Conservation (phyloP, 2,329 filamentous ascomycete genomes). For the Aphanoascus verrucosus region DNA sequence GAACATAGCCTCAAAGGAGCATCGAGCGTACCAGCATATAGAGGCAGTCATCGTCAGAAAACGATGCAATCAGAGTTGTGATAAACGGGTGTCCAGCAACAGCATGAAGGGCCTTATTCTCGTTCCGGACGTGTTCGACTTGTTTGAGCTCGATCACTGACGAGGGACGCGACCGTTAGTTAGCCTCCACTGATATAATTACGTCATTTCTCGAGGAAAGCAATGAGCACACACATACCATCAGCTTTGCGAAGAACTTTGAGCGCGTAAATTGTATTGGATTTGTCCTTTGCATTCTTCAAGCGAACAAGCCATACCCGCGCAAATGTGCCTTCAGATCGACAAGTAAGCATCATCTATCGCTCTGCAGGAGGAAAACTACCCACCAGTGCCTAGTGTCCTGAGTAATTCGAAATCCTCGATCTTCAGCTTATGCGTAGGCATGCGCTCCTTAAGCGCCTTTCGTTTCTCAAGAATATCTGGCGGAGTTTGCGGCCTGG, state of each 20-base stretch:
- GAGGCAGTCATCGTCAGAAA: constrained; percentile 51
- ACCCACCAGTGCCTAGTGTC: constrained; percentile 40
- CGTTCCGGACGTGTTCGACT: constrained; percentile 58
- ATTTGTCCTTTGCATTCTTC: constrained; percentile 27
- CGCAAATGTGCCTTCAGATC: constrained; percentile 39
- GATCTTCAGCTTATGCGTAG: constrained; percentile 30
- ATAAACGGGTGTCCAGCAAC: constrained; percentile 57
- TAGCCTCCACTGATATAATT: neutral
- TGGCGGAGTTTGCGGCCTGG: constrained; percentile 27
- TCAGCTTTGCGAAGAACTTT: constrained; percentile 43
- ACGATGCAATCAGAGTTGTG: constrained; percentile 53
- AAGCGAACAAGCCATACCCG: constrained; percentile 41
- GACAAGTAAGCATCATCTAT: neutral
- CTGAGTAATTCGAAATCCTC: constrained; percentile 39
- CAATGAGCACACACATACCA: constrained; percentile 24
- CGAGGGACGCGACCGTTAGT: neutral
- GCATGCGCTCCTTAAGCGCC: constrained; percentile 30
- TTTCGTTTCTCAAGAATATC: constrained; percentile 31
- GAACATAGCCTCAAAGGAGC: neutral
- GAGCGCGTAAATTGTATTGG: constrained; percentile 38
- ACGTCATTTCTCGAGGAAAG: neutral
- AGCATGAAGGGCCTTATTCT: constrained; percentile 51
- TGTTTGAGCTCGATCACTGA: constrained; percentile 52
- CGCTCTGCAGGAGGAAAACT: neutral
- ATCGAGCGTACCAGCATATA: constrained; percentile 39